Evolutionary conservation across 306 rosid genomes (phyloP).

Genomic region (Lathyrus aphaca): DNA sequence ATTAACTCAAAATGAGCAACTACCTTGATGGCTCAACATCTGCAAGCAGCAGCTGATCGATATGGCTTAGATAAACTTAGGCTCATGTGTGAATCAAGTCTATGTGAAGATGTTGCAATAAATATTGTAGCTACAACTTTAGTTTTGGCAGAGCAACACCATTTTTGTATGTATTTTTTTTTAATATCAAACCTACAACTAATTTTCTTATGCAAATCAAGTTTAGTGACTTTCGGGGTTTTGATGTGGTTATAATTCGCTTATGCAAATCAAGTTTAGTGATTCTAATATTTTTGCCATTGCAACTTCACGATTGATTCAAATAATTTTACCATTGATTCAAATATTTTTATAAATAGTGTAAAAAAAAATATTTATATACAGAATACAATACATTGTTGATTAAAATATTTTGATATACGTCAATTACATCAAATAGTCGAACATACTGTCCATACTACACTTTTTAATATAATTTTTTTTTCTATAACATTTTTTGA

Average conservation of each 20-base stretch:
- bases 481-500: no score
- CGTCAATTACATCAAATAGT: no score
- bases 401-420: no score
- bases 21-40: constrained; percentile 83
- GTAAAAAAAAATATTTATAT: no score
- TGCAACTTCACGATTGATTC: no score
- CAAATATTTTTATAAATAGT: no score
- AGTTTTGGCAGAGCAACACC: constrained; percentile 93
- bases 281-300: no score
- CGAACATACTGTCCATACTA: no score
- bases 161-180: constrained; percentile 15
- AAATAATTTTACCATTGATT: no score
- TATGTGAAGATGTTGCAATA: constrained; percentile 72
- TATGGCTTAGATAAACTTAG: constrained; percentile 81
- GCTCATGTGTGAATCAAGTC: constrained; percentile 67
- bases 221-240: constrained; percentile 1
- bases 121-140: constrained; percentile 84
- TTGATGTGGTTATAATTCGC: background rate
- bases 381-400: no score
- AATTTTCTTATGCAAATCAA: background rate
- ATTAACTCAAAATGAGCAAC: constrained; percentile 64
- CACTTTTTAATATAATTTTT: no score
- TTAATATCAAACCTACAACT: background rate
- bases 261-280: no score
- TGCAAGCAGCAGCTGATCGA: constrained; percentile 87